Evolutionary conservation across 2,329 filamentous ascomycete genomes (phyloP).

Genomic region (Aspergillus felis): DNA sequence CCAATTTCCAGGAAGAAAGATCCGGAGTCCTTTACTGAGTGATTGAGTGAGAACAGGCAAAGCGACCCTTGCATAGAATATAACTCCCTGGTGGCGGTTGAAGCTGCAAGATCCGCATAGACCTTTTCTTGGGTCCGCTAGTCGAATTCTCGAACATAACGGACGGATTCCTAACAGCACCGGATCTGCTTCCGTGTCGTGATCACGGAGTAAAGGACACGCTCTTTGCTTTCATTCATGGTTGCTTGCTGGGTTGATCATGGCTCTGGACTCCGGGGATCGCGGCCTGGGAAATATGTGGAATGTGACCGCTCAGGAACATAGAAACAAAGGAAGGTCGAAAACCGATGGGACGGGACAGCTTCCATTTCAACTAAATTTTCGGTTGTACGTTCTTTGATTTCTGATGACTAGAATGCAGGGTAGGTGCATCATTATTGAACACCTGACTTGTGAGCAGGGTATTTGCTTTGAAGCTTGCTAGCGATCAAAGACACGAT

Average conservation of each 20-base stretch:
- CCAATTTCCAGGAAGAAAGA: background rate
- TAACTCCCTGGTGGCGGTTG: background rate
- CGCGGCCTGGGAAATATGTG: constrained; percentile 11
- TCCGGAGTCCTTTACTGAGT: background rate
- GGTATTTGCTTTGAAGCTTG: background rate
- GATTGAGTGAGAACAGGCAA: background rate
- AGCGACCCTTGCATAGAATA: background rate
- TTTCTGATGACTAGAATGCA: background rate
- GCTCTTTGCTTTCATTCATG: background rate
- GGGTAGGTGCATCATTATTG: background rate
- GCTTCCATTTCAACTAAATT: background rate
- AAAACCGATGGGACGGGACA: background rate
- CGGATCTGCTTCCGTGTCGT: background rate
- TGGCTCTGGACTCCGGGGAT: constrained; percentile 10
- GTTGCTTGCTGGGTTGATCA: background rate
- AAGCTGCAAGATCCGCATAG: background rate
- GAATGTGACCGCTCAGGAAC: constrained; percentile 17
- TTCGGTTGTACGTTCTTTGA: background rate
- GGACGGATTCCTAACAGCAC: background rate
- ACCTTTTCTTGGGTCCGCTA: background rate
- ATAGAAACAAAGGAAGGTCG: background rate
- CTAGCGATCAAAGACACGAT: background rate
- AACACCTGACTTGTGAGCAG: background rate
- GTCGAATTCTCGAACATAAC: background rate
- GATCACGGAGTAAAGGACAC: background rate